Conservation (phyloP, 208 protist genomes). For the Trypanosoma caninum region DNA sequence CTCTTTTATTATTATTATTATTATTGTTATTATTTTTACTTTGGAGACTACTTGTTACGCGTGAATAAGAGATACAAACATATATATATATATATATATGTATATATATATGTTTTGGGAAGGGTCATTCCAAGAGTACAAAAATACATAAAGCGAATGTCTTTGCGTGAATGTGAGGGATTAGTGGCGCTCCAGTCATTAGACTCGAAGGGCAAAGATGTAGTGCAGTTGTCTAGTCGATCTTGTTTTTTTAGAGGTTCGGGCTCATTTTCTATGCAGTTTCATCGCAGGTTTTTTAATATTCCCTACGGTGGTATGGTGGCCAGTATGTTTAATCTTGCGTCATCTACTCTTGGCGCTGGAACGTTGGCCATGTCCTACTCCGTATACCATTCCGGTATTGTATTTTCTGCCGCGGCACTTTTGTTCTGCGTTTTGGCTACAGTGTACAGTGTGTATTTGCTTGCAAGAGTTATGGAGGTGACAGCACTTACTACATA, state of each 20-base stretch:
- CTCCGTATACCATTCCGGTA: conserved; percentile 61
- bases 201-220: background rate
- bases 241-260: too few species aligned
- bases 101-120: too few species aligned
- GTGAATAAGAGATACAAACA: too few species aligned
- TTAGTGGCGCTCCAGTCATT: too few species aligned
- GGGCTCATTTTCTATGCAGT: conserved; percentile 38
- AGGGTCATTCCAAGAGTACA: too few species aligned
- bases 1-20: conserved; percentile 8
- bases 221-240: too few species aligned
- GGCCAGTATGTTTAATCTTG: conserved; percentile 77
- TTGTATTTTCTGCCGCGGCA: conserved; percentile 32
- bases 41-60: background rate
- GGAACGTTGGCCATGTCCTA: conserved; percentile 69
- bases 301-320: conserved; percentile 52
- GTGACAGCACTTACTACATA: conserved; percentile 56
- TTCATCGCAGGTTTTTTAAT: conserved; percentile 49
- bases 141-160: too few species aligned
- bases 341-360: conserved; percentile 70
- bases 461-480: conserved; percentile 59
- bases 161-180: background rate
- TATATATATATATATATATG: too few species aligned
- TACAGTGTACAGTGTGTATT: conserved; percentile 74
- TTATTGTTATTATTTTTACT: background rate
- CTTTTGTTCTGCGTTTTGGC: conserved; percentile 45